Percentiles rank a stretch among this genome's conserved stretches.
These are phyloP conservation scores for Sphaerulina musiva DNA, from an alignment of 2,329 filamentous ascomycete species.

Conservation along the genomic window DNA sequence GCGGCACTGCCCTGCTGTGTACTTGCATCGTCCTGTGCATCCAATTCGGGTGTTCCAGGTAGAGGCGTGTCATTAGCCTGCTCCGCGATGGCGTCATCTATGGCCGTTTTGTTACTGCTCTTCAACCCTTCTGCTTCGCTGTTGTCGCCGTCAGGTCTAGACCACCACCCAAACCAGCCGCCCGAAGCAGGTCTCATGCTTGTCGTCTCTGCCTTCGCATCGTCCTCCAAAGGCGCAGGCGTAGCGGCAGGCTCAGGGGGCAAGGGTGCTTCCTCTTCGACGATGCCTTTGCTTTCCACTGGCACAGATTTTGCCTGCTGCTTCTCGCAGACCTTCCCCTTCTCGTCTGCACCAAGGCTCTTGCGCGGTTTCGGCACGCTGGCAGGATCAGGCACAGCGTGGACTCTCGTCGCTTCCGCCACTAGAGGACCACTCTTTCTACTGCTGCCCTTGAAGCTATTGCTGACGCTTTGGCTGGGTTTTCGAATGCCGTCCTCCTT, in stretches of 20 bases:
- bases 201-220: conserved; percentile 21
- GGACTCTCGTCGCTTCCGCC: conserved; percentile 42
- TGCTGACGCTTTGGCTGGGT: conserved; percentile 33
- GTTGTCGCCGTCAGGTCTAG: conserved; percentile 43
- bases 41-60: conserved; percentile 31
- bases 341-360: conserved; percentile 19
- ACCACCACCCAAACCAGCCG: conserved; percentile 47
- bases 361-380: conserved; percentile 25
- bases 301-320: conserved; percentile 6
- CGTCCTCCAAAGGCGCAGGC: conserved; percentile 28
- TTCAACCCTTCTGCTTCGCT: conserved; percentile 33
- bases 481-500: conserved; percentile 28
- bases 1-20: background rate
- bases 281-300: conserved; percentile 15
- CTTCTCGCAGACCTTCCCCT: conserved; percentile 19
- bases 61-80: conserved; percentile 39
- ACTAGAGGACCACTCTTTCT: conserved; percentile 42
- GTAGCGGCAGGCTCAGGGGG: conserved; percentile 39
- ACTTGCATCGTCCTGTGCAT: conserved; percentile 5
- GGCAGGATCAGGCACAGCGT: conserved; percentile 36
- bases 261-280: conserved; percentile 37
- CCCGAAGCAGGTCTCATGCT: conserved; percentile 23
- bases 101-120: conserved; percentile 26
- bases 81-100: conserved; percentile 26
- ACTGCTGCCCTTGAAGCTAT: conserved; percentile 37